Conservation (phyloP, 208 protist species). For the Endotrypanum monterogeii region DNA sequence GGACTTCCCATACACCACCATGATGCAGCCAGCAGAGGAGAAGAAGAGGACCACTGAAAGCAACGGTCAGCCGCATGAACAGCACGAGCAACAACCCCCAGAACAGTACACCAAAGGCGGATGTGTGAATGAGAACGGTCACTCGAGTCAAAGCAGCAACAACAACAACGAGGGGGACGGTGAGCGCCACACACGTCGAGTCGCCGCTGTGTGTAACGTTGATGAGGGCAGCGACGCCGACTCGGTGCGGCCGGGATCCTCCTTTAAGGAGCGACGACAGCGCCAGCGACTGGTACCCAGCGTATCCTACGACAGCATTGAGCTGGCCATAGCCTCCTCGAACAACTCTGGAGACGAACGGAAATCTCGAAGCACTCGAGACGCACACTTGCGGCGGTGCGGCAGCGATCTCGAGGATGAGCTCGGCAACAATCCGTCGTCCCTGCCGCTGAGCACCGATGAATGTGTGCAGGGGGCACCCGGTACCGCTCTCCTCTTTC, state of each 20-base stretch:
- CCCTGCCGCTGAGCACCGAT: not conserved
- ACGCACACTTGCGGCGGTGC: not conserved
- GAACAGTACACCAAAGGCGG: not conserved
- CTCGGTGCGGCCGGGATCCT: not conserved
- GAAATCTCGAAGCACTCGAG: not conserved
- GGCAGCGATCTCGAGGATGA: not conserved
- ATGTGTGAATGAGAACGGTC: too few relatives aligned
- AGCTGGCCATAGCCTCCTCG: conserved; percentile 9
- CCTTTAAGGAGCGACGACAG: not conserved
- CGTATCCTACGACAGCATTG: conserved; percentile 13
- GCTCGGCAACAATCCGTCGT: not conserved
- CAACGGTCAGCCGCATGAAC: not conserved
- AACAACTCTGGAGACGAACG: not conserved
- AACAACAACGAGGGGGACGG: not conserved
- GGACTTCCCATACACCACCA: not conserved
- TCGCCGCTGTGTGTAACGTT: too few relatives aligned
- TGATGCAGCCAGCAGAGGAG: not conserved
- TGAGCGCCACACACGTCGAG: not conserved
- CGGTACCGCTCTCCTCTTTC: not conserved
- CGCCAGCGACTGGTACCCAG: not conserved
- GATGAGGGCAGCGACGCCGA: not conserved
- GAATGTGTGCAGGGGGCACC: not conserved
- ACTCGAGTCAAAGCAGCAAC: not conserved
- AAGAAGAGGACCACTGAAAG: not conserved
- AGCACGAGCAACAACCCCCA: not conserved